Evolutionary conservation across 208 protist species (phyloP).

Genomic region (Trichomonas tenax): DNA sequence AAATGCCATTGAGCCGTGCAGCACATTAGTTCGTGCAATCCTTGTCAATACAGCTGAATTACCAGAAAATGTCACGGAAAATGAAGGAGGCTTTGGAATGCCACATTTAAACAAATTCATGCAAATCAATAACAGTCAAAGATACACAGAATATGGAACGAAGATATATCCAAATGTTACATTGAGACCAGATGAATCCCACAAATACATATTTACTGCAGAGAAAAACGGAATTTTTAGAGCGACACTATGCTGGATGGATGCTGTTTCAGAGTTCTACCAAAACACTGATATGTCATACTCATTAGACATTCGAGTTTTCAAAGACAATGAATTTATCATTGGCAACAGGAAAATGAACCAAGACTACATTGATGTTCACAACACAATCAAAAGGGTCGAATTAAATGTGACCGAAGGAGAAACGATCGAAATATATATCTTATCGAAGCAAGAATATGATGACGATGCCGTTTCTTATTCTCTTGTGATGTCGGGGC

Average conservation of each 20-base stretch:
- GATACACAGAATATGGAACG: not conserved
- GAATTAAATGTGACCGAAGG: not conserved
- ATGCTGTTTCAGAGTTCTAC: not conserved
- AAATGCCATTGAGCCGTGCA: not conserved
- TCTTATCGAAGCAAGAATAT: not conserved
- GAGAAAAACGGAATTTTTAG: not conserved
- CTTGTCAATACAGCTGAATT: not conserved
- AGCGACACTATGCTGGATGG: not conserved
- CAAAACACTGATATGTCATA: not conserved
- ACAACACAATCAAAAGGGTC: not conserved
- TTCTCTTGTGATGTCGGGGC: not conserved
- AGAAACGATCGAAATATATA: not conserved
- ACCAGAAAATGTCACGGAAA: not conserved
- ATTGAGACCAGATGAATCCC: not conserved
- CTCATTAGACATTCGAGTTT: not conserved
- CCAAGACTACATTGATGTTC: not conserved
- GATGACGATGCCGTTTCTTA: not conserved
- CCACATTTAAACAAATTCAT: not conserved
- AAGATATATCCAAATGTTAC: not conserved
- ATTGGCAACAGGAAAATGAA: not conserved
- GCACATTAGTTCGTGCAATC: not conserved
- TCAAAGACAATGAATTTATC: not conserved
- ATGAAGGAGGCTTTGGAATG: not conserved
- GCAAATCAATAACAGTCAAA: not conserved
- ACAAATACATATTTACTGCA: not conserved